phyloP scores from a whole-genome alignment of 2,329 filamentous ascomycete species.

The Sarocladiaceae sp. region DNA sequence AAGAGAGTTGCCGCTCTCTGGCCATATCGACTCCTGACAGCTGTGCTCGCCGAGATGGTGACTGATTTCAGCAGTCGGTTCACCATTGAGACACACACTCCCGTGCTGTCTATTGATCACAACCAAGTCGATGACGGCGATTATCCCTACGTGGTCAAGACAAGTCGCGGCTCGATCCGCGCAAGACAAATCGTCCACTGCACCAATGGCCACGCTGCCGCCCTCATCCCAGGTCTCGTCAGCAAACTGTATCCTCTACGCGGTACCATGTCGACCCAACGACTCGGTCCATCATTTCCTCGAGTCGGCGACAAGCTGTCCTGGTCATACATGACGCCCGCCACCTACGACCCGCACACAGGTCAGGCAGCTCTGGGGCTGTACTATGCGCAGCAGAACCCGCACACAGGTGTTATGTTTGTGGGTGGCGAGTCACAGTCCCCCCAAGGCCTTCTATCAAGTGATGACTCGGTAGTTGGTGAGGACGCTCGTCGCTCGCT shows the following conservation, averaged over 20 bases:
- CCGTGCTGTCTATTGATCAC: conserved; percentile 19
- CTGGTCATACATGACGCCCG: conserved; percentile 41
- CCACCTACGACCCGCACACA: conserved; percentile 41
- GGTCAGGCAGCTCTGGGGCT: conserved; percentile 27
- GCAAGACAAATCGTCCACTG: conserved; percentile 49
- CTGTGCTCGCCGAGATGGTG: conserved; percentile 34
- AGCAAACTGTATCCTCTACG: conserved; percentile 37
- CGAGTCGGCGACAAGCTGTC: conserved; percentile 28
- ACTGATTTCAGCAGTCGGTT: conserved; percentile 21
- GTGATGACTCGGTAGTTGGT: conserved; percentile 37
- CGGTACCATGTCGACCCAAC: conserved; percentile 44
- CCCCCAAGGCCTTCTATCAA: conserved; percentile 35
- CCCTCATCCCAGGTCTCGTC: conserved; percentile 43
- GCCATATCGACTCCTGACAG: conserved; percentile 42
- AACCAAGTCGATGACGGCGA: neutral
- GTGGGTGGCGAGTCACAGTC: conserved; percentile 40
- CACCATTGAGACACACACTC: conserved; percentile 32
- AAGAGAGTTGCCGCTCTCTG: conserved; percentile 41
- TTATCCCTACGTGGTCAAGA: conserved; percentile 37
- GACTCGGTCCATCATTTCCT: conserved; percentile 27
- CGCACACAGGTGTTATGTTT: conserved; percentile 38
- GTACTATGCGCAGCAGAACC: conserved; percentile 21
- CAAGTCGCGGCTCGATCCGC: conserved; percentile 37
- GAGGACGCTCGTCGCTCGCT: conserved; percentile 26
- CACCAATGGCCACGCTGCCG: conserved; percentile 48